Evolutionary conservation across 1,139 yeast species (phyloP).

Genomic region (Barnettozyma hawaiiensis): DNA sequence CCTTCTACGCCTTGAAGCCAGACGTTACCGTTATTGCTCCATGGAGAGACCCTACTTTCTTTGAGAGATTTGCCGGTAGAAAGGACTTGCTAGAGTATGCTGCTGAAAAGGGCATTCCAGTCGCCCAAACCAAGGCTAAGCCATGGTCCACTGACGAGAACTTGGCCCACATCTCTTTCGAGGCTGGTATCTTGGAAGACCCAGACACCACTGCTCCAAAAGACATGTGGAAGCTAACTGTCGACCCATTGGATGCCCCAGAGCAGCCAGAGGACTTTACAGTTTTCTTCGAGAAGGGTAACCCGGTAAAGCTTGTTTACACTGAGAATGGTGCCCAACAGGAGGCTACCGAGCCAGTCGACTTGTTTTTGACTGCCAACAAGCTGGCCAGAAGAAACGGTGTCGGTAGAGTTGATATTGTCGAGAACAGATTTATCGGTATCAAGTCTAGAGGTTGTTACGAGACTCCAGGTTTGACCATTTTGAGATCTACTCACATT

Average conservation of each 20-base stretch:
- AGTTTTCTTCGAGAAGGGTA: constrained; percentile 77
- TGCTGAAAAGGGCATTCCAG: constrained; percentile 85
- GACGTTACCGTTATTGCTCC: constrained; percentile 97
- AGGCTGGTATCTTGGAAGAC: constrained; percentile 97
- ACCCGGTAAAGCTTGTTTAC: constrained; percentile 75
- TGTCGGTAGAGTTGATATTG: constrained; percentile 98
- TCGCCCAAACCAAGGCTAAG: constrained; percentile 94
- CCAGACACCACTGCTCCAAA: constrained; percentile 98
- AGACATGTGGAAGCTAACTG: constrained; percentile 99
- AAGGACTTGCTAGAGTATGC: constrained; percentile 92
- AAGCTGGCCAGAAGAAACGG: constrained; percentile 97
- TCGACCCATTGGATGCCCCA: constrained; percentile 95
- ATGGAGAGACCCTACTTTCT: constrained; percentile 96
- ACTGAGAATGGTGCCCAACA: constrained; percentile 48
- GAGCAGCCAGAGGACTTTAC: constrained; percentile 84
- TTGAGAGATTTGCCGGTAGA: constrained; percentile 96
- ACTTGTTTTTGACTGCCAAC: constrained; percentile 87
- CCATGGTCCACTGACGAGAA: constrained; percentile 99
- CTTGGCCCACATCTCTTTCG: constrained; percentile 96
- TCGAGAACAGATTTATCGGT: constrained; percentile 97
- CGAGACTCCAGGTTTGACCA: constrained; percentile 97
- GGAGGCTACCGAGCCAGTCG: constrained; percentile 77
- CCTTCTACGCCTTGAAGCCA: constrained; percentile 96
- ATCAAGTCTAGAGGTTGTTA: constrained; percentile 98
- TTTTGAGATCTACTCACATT: constrained; percentile 88